Base-by-base conservation (phyloP, 306 rosid genomes). In the Begonia fuchsioides region DNA sequence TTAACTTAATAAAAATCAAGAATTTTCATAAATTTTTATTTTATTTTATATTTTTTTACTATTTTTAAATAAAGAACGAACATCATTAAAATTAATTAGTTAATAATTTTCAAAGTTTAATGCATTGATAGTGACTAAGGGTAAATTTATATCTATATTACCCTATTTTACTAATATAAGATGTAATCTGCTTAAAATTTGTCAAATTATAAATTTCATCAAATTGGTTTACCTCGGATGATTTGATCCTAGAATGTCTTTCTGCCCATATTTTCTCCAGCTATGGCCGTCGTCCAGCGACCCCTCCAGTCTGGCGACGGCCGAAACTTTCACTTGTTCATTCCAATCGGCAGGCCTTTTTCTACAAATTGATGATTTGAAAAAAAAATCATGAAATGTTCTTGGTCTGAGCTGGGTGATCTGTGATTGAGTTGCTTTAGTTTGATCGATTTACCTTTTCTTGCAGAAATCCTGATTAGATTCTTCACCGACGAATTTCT, bases 181-280 rank as follows among this genome's bases (percentile, higher is more conserved):
- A n/a, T n/a, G n/a, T n/a, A n/a, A n/a, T n/a, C n/a, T n/a, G n/a
- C n/a, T n/a, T n/a, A n/a, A n/a, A n/a, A n/a, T n/a, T n/a, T n/a
- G n/a, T n/a, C n/a, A n/a, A n/a, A 48, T 15, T 48, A 14, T 26
- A 26, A 41, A 19, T 13, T 44, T 10, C 8, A 47, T 3, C 16
- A 11, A 26, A 49, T 41, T 18, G 17, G 26, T 43, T 43, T 54
- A 76, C 97, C 97, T 84, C 2, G 97, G 97, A 53, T 73, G 61
- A 57, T 13, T 59, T 55, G 97, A 86, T 32, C 86, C 93, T 9
- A 83, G 95, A 26, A 88, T 88, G 59, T 84, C 95, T 64, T 88
- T 88, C 46, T 88, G 97, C 15, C 97, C 97, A 56, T 80, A 80
- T 49, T 80, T 80, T 62, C 90, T 80, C 90, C 90, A 80, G 70